phyloP scores from a whole-genome alignment of 2,329 filamentous ascomycete genomes.

The Colletotrichum higginsianum region DNA sequence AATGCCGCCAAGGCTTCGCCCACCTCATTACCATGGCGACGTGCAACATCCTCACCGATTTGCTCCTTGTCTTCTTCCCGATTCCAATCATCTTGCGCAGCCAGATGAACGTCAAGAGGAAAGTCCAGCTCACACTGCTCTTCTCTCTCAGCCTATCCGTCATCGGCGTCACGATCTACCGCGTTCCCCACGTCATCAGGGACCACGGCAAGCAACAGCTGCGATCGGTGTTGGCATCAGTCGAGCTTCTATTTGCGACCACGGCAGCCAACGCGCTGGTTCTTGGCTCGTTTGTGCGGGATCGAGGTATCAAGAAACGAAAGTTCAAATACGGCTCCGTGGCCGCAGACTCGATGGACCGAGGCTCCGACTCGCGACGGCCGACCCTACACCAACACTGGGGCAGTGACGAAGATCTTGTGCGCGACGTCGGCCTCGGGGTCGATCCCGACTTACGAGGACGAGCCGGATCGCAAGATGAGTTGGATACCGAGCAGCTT shows the following conservation, averaged over 20 bases:
- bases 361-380: constrained; percentile 56
- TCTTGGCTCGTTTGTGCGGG: constrained; percentile 91
- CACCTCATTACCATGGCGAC: constrained; percentile 93
- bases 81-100: constrained; percentile 89
- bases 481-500: constrained; percentile 43
- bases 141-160: constrained; percentile 89
- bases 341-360: constrained; percentile 74
- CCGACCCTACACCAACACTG: constrained; percentile 75
- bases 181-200: constrained; percentile 83
- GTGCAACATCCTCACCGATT: constrained; percentile 89
- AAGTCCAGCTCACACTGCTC: constrained; percentile 82
- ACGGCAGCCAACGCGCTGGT: constrained; percentile 90
- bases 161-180: constrained; percentile 84
- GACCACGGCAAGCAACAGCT: constrained; percentile 84
- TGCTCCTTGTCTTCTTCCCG: constrained; percentile 89
- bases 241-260: constrained; percentile 91
- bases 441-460: constrained; percentile 68
- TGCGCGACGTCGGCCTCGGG: constrained; percentile 82
- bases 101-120: constrained; percentile 82
- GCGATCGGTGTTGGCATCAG: constrained; percentile 88
- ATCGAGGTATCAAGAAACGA: constrained; percentile 89
- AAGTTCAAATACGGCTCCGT: constrained; percentile 80
- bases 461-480: constrained; percentile 45
- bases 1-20: constrained; percentile 88
- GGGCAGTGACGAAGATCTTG: constrained; percentile 94